Percentiles rank a stretch among this genome's conserved stretches.
phyloP scores from a whole-genome alignment of 2,329 filamentous ascomycete genomes.

The Zymoseptoria tritici region DNA sequence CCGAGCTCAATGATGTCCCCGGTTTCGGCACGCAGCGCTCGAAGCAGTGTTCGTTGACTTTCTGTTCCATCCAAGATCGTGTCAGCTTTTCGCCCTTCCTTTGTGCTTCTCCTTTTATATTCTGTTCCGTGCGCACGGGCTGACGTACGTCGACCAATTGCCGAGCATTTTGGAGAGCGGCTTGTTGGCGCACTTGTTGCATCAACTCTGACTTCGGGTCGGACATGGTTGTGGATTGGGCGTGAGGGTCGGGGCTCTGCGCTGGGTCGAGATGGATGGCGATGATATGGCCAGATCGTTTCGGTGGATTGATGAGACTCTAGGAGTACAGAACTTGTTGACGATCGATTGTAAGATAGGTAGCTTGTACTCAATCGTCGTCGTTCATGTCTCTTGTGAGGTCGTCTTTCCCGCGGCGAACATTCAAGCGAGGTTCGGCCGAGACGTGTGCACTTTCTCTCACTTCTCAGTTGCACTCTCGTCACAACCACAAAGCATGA shows the following conservation, averaged over 20 bases:
- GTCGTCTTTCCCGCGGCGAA: not conserved
- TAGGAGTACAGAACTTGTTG: not conserved
- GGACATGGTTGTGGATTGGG: constrained; percentile 21
- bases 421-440: not conserved
- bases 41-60: constrained; percentile 52
- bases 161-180: constrained; percentile 45
- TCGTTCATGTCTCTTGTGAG: not conserved
- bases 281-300: not conserved
- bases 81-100: not conserved
- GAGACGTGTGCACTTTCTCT: not conserved
- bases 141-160: constrained; percentile 41
- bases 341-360: not conserved
- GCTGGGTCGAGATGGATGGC: not conserved
- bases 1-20: constrained; percentile 42
- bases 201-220: constrained; percentile 43
- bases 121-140: not conserved
- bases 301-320: not conserved
- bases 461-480: not conserved
- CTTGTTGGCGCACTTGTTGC: constrained; percentile 47
- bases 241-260: not conserved
- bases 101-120: not conserved
- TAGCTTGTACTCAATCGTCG: not conserved
- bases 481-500: not conserved
- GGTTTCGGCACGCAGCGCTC: constrained; percentile 49
- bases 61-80: constrained; percentile 28